Base-by-base conservation (phyloP, 306 rosid genomes). In the Geum urbanum region DNA sequence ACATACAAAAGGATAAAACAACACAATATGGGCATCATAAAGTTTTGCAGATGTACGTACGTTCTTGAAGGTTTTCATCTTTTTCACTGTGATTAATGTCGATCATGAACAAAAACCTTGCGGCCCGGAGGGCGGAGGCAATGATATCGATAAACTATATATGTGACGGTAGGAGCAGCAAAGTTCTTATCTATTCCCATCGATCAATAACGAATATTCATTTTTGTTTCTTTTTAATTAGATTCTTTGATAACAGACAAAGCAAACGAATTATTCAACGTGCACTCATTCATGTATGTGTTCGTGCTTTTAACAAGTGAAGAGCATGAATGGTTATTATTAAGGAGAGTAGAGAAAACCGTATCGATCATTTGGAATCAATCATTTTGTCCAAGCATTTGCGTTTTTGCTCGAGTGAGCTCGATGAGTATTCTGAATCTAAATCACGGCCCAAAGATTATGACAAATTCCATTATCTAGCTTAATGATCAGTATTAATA, bases 121-220 rank as follows among this genome's bases (percentile, higher is more conserved):
- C 63, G 63, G 73, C 43, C 73, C 73, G 73, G 63, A 13, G 73
- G 48, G 63, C 73, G 73, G 63, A 13, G 73, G 48, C 41, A 69
- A 37, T 59, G 46, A 35, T n/a, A n/a, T n/a, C n/a, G n/a, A n/a
- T 37, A 59, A 19, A 59, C 5, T 6, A 14, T 3, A 56, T 35
- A 35, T 4, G 1, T 62, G 48, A 62, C 27, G 40, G 48, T 40
- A 62, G 66, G 12, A 65, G 46, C 71, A 9, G 37, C 60, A 32
- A n/a, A n/a, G n/a, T n/a, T n/a, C n/a, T 47, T 67, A 49, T 66
- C 18, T 13, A 20, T 53, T 70, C 27, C 41, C 39, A 22, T 44
- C 41, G 61, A 22, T 44, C 18, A 5, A 22, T 55, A 14, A 59
- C 12, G 13, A n/a, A 32, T 35, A 7, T 35, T 39, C 44, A 6